Evolutionary conservation across 2,329 filamentous ascomycete genomes (phyloP).

Genomic region (Hymenoscyphus salicellus): DNA sequence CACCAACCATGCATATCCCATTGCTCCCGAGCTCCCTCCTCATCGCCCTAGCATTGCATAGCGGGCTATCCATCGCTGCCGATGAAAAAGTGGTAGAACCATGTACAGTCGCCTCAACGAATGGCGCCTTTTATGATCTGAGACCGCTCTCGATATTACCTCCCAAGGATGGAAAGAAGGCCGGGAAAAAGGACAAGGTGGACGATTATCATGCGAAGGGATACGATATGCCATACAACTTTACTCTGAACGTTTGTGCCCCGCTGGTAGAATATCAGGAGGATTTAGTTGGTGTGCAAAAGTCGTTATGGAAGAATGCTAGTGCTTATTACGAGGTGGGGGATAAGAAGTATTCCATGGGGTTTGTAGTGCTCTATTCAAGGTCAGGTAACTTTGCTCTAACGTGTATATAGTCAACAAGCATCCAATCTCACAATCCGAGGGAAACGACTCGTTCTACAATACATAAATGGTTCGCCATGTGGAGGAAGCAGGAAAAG

Average conservation of each 20-base stretch:
- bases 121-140: constrained; percentile 36
- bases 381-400: constrained; percentile 15
- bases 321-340: constrained; percentile 72
- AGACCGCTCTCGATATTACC: constrained; percentile 32
- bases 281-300: constrained; percentile 62
- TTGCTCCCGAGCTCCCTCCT: constrained; percentile 28
- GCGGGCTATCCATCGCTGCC: constrained; percentile 26
- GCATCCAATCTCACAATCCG: constrained; percentile 55
- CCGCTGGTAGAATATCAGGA: constrained; percentile 66
- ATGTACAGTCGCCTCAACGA: constrained; percentile 34
- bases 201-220: constrained; percentile 64
- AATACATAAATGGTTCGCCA: constrained; percentile 74
- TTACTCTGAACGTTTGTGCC: constrained; percentile 79
- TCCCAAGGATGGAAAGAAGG: constrained; percentile 36
- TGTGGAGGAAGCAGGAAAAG: constrained; percentile 54
- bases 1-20: constrained; percentile 30
- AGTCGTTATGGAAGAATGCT: constrained; percentile 65
- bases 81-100: constrained; percentile 30
- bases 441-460: constrained; percentile 71
- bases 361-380: constrained; percentile 49
- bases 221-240: constrained; percentile 76
- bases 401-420: constrained; percentile 48
- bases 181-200: constrained; percentile 52
- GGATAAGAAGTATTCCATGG: constrained; percentile 69
- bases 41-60: constrained; percentile 29